These are phyloP conservation scores for Lodderomyces margitis DNA, from an alignment of 1,139 yeast species.

Conservation along the genomic window DNA sequence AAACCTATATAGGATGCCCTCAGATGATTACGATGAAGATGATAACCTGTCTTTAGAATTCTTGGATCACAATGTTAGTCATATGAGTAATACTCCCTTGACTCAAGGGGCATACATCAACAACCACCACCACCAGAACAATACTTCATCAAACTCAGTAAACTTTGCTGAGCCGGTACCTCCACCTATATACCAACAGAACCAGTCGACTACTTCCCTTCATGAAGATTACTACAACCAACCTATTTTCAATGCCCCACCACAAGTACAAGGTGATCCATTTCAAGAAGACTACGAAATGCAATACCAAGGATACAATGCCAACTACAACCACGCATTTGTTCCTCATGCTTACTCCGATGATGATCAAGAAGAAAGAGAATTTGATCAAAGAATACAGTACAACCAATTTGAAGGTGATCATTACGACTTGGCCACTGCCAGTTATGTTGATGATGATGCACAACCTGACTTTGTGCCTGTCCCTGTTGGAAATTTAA, in stretches of 20 bases:
- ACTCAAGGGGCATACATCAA: constrained; percentile 18
- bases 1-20: constrained; percentile 9
- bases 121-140: constrained; percentile 17
- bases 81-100: constrained; percentile 15
- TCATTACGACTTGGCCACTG: constrained; percentile 40
- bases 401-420: constrained; percentile 45
- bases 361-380: constrained; percentile 42
- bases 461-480: constrained; percentile 10
- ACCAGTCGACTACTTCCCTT: constrained; percentile 12
- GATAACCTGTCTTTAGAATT: constrained; percentile 13
- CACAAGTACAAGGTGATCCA: constrained; percentile 15
- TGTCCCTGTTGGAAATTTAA: constrained; percentile 1
- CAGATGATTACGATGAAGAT: constrained; percentile 8
- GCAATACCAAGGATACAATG: constrained; percentile 24
- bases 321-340: constrained; percentile 38
- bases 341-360: constrained; percentile 48
- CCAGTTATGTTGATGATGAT: constrained; percentile 18
- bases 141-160: constrained; percentile 22
- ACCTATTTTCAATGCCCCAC: constrained; percentile 20
- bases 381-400: constrained; percentile 40
- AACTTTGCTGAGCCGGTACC: constrained; percentile 40
- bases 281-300: constrained; percentile 26
- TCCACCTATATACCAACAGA: constrained; percentile 23
- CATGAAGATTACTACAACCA: constrained; percentile 23
- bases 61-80: constrained; percentile 7